phyloP scores from a whole-genome alignment of 169 alveolate genomes.

The Plasmodium gaboni region DNA sequence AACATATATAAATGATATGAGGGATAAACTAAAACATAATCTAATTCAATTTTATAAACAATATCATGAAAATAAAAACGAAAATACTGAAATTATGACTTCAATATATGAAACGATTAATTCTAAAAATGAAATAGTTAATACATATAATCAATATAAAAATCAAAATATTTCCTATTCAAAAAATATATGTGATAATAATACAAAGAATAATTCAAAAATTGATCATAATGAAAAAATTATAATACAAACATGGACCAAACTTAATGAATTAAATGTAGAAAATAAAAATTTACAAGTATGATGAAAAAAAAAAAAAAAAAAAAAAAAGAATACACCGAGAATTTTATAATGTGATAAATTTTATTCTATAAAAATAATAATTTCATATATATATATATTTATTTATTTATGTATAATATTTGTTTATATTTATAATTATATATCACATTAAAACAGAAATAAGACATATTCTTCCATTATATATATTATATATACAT shows the following conservation, averaged over 20 bases:
- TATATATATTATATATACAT: too few relatives aligned
- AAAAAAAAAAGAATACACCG: not conserved
- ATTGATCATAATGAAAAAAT: constrained; percentile 39
- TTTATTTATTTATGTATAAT: not conserved
- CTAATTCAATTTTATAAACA: constrained; percentile 25
- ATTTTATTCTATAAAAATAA: constrained; percentile 1
- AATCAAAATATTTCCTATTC: not conserved
- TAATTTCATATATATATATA: not conserved
- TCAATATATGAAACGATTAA: too few relatives aligned
- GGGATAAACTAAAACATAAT: constrained; percentile 26
- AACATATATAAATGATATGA: constrained; percentile 20
- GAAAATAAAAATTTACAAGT: constrained; percentile 24
- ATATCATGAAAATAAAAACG: not conserved
- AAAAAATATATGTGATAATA: constrained; percentile 12
- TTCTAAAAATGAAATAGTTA: not conserved
- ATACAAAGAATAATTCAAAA: constrained; percentile 13
- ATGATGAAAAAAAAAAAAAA: constrained; percentile 36
- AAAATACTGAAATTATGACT: constrained; percentile 7
- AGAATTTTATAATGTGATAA: too few relatives aligned
- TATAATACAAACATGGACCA: constrained; percentile 25
- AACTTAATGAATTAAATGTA: constrained; percentile 16
- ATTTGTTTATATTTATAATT: not conserved
- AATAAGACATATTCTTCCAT: too few relatives aligned
- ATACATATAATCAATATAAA: constrained; percentile 1
- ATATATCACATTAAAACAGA: too few relatives aligned